Evolutionary conservation across 2,329 filamentous ascomycete species (phyloP), one percentile per base, ranked within the genome.

Genomic region (Fusarium pseudonygamai): DNA sequence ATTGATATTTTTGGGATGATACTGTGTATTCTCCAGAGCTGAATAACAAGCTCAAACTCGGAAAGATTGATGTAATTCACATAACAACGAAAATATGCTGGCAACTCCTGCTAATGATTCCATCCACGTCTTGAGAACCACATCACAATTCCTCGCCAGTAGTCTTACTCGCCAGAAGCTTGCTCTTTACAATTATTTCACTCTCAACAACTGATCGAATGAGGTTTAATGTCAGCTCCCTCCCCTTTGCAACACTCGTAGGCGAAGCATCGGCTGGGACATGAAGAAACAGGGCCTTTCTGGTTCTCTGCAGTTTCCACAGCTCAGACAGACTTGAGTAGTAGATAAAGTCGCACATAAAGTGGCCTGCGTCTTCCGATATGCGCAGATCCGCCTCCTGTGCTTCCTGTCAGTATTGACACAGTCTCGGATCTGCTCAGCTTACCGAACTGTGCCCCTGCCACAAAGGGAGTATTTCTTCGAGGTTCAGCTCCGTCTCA

Each of bases 261-360:
- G 88, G 83, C 28, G 88, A 85, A 14, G 86, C 84, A 32, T 88
- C 85, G 12, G 88, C 86, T 1, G 93, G 93, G 3, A 95, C 92
- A 80, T 95, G 93, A 59, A 95, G 82, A 79, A 95, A 95, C 5
- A 91, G 81, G 10, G 93, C 89, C 64, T 87, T 87, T 62, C 83
- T 83, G 26, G 83, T 81, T 67, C 85, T 79, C 49, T 83, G 77
- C 52, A 84, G 80, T 78, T 86, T 87, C 75, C 83, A 84, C 40
- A 90, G 82, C 65, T 90, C 83, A 26, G 91, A 86, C 74, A 94
- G 80, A 69, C 90, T 93, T 12, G 89, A 90, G 81, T 90, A 94
- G 80, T 92, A 93, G 74, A 93, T 94, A 78, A 93, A 95, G 79
- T 95, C 93, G 81, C 93, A 95, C 22, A 95, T 84, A 80, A 92